phyloP scores from a whole-genome alignment of 306 rosid species.

The Acacia confusa region DNA sequence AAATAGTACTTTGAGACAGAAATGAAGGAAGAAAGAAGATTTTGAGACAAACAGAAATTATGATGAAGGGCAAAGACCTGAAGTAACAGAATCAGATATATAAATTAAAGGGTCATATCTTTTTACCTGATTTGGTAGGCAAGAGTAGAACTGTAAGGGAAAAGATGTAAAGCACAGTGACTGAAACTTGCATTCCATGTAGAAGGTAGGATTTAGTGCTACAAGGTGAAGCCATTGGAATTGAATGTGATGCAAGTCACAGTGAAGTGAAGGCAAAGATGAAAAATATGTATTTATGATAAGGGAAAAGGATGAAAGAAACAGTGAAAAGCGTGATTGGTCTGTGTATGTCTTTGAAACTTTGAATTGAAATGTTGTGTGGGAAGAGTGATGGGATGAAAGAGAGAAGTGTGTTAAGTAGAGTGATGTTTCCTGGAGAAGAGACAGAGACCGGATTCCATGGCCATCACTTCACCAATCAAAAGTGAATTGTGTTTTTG shows the following conservation, averaged over 20 bases:
- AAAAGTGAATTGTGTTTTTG: conserved; percentile 37
- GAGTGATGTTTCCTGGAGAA: conserved; percentile 55
- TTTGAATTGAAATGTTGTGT: conserved; percentile 14
- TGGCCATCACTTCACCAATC: conserved; percentile 51
- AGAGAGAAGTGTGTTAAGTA: not conserved
- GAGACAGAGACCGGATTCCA: conserved; percentile 56
- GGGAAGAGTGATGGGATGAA: conserved; percentile 1
- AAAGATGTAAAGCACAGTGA: conserved; percentile 67
- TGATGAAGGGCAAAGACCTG: not conserved
- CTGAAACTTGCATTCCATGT: conserved; percentile 38
- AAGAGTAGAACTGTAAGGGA: conserved; percentile 49
- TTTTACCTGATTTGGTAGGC: conserved; percentile 63
- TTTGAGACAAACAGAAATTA: too few relatives aligned
- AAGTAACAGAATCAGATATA: not conserved
- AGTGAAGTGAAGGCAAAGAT: conserved; percentile 44
- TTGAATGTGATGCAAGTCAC: conserved; percentile 35
- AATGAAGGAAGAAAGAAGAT: not conserved
- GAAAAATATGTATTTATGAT: conserved; percentile 17
- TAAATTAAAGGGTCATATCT: not conserved
- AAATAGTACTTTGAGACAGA: not conserved
- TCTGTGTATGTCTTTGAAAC: not conserved
- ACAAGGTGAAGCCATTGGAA: conserved; percentile 47
- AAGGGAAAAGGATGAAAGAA: not conserved
- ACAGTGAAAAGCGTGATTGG: conserved; percentile 20
- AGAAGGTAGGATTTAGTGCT: conserved; percentile 25